A percentile compares a stretch with the other conserved stretches of the same genome.
Evolutionary conservation across 352 stramenopile species (phyloP).

Genomic region (Blastocystis sp.): DNA sequence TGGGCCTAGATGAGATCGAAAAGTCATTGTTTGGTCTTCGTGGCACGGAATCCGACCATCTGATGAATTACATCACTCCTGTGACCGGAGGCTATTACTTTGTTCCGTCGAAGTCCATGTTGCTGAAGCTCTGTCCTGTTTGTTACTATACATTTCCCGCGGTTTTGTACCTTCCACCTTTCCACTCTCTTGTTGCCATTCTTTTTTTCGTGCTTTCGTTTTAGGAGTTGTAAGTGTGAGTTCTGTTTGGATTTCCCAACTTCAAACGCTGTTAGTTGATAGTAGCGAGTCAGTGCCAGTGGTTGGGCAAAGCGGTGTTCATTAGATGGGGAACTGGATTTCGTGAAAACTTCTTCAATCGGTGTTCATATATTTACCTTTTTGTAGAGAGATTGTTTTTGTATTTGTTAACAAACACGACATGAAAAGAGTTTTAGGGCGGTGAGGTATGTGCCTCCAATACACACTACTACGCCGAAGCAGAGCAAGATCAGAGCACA

Average conservation of each 20-base stretch:
- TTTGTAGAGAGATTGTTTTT: not conserved
- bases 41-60: not conserved
- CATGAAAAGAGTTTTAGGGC: constrained; percentile 1
- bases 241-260: not conserved
- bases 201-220: not conserved
- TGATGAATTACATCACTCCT: constrained; percentile 57
- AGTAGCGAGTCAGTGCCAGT: constrained; percentile 11
- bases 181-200: not conserved
- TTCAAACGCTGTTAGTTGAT: constrained; percentile 29
- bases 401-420: constrained; percentile 45
- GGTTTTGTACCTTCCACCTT: not conserved
- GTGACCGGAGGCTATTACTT: constrained; percentile 59
- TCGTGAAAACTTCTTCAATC: constrained; percentile 22
- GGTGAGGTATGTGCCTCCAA: constrained; percentile 34
- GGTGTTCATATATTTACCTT: constrained; percentile 4
- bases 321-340: not conserved
- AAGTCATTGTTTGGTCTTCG: constrained; percentile 47
- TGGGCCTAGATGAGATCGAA: constrained; percentile 17
- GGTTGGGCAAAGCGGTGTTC: constrained; percentile 35
- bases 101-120: not conserved
- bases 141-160: not conserved
- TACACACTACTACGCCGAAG: constrained; percentile 4
- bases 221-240: not conserved
- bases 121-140: constrained; percentile 37
- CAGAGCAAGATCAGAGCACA: not conserved